Evolutionary conservation across 495 filamentous ascomycete species (phyloP).

Genomic region (Tuber indicum): DNA sequence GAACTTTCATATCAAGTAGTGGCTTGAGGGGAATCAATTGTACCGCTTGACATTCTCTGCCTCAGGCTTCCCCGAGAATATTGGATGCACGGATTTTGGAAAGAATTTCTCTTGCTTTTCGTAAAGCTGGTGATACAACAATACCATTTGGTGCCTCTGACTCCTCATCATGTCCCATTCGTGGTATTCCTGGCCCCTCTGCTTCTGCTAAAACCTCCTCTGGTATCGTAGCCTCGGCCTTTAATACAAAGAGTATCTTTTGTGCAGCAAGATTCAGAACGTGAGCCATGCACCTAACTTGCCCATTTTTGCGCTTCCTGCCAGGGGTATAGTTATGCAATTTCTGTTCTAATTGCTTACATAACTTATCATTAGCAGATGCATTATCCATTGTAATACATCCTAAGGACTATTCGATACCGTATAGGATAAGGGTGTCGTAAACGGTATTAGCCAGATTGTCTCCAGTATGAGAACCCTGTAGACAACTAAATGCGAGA

Average conservation of each 20-base stretch:
- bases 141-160: not conserved
- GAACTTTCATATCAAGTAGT: conserved; percentile 17
- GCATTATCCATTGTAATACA: conserved; percentile 21
- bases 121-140: not conserved
- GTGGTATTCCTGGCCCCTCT: not conserved
- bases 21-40: not conserved
- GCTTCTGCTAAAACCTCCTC: conserved; percentile 5
- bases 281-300: conserved; percentile 20
- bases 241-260: conserved; percentile 2
- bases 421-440: not conserved
- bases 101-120: conserved; percentile 8
- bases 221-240: not conserved
- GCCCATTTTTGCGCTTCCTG: conserved; percentile 9
- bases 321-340: not conserved
- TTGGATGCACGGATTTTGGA: conserved; percentile 13
- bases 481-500: conserved; percentile 5
- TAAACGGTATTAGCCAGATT: conserved; percentile 8
- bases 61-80: not conserved
- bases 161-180: no score
- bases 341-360: not conserved
- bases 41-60: not conserved
- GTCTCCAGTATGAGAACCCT: conserved; percentile 14
- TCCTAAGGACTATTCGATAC: conserved; percentile 1
- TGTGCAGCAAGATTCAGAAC: conserved; percentile 17
- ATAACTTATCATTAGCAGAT: conserved; percentile 7